Evolutionary conservation across 768 basidiomycete species (phyloP), one percentile per base, ranked within the genome.

Genomic region (Gloeophyllum trabeum): DNA sequence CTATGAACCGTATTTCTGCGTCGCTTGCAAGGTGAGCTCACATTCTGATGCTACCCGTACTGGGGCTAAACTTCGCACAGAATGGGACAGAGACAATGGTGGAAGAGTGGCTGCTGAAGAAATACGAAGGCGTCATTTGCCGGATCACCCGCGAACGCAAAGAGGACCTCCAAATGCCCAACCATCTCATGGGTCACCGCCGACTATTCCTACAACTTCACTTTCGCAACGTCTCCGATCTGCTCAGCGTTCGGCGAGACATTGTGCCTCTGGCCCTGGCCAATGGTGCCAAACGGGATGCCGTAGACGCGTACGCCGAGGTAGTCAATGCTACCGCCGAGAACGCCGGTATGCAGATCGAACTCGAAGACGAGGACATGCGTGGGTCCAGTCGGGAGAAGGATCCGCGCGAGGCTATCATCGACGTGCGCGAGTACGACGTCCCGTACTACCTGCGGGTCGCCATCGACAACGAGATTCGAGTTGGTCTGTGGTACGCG

Each of bases 401-500:
- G 50, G 88, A 96, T 55, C 89, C 94, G n/a, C 71, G 79, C 39
- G 92, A 97, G 42, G 82, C 78, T 51, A 89, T 98, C 55, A 77
- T 96, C 57, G 96, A 99, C 57, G 75, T 94, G 36, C 76, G 96
- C 25, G 96, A 98, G 58, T 97, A 82, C 61, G 96, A 99, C 60
- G 89, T 98, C 21, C 88, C 90, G 1, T 99, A 98, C 60, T 97
- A 97, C 61, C 70, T 96, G 36, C 91, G 96, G 16, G 94, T 98
- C n/a, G 92, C 94, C 12, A 99, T 99, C 62, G 96, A 99, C 73
- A 91, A 93, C 57, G 91, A 97, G 36, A 75, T 98, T 39, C 90
- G 96, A 39, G 93, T 96, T 41, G 96, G 96, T 39, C 66, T 98
- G n/a, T 99, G 96, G 96, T 99, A 99, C 54, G 71, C 76, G 0